These are phyloP conservation scores for Pleurotus tuber-regium DNA, from an alignment of 768 basidiomycete species.

Conservation along the genomic window DNA sequence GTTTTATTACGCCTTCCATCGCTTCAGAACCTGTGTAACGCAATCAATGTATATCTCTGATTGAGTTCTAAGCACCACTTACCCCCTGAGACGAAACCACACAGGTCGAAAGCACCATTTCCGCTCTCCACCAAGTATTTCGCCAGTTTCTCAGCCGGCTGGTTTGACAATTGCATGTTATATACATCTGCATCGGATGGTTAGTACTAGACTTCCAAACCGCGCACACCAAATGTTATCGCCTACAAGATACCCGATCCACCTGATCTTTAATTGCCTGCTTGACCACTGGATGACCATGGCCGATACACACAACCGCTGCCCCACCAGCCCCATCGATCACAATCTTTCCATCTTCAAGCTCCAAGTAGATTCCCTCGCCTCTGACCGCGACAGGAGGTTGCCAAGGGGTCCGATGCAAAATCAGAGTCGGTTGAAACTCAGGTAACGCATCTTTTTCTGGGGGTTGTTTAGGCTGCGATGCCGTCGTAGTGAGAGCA, in stretches of 20 bases:
- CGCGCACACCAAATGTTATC: not conserved
- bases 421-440: slow-evolving; percentile 32
- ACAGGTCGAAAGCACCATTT: slow-evolving; percentile 70
- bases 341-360: slow-evolving; percentile 66
- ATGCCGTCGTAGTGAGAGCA: not conserved
- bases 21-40: slow-evolving; percentile 71
- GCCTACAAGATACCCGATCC: slow-evolving; percentile 74
- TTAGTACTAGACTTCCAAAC: not conserved
- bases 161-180: slow-evolving; percentile 80
- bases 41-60: slow-evolving; percentile 1
- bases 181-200: slow-evolving; percentile 66
- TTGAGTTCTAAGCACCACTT: slow-evolving; percentile 13
- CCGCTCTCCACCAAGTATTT: slow-evolving; percentile 60
- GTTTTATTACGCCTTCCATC: slow-evolving; percentile 84
- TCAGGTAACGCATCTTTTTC: not conserved
- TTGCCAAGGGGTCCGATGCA: slow-evolving; percentile 72
- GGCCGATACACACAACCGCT: slow-evolving; percentile 78
- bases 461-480: not conserved
- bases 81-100: slow-evolving; percentile 79
- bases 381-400: slow-evolving; percentile 67
- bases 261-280: slow-evolving; percentile 78
- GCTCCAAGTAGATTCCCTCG: slow-evolving; percentile 67
- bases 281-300: slow-evolving; percentile 67
- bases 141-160: slow-evolving; percentile 80
- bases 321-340: slow-evolving; percentile 87